Evolutionary conservation across 306 rosid genomes (phyloP).

Genomic region (Mimosa bimucronata): DNA sequence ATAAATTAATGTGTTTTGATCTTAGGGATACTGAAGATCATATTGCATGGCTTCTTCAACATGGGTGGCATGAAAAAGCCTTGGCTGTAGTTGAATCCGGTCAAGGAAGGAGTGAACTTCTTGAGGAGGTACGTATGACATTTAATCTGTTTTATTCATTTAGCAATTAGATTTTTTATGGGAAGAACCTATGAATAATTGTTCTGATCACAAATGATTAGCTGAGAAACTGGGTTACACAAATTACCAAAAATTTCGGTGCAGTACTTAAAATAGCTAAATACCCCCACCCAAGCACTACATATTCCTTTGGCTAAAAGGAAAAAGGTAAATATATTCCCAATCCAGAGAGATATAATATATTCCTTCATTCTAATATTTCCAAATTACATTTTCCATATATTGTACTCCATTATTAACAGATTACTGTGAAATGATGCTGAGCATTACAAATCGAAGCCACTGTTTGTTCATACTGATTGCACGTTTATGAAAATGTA

Average conservation of each 20-base stretch:
- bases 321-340: background rate
- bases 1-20: conserved; percentile 40
- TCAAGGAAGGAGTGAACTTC: conserved; percentile 93
- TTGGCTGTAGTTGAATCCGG: conserved; percentile 97
- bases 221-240: background rate
- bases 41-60: conserved; percentile 98
- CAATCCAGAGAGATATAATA: background rate
- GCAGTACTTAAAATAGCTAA: background rate
- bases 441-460: background rate
- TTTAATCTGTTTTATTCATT: conserved; percentile 28
- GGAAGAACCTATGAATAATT: background rate
- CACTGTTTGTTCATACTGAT: conserved; percentile 33
- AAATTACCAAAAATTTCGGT: background rate
- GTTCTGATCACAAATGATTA: background rate
- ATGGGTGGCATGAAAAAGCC: conserved; percentile 96
- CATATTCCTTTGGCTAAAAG: background rate
- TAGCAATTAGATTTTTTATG: conserved; percentile 17
- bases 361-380: background rate
- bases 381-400: background rate
- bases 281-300: background rate
- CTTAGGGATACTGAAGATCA: conserved; percentile 98
- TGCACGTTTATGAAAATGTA: conserved; percentile 19
- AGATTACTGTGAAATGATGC: background rate
- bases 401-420: background rate
- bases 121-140: conserved; percentile 73